phyloP scores from a whole-genome alignment of 2,329 filamentous ascomycete genomes.

The Cladophialophora yegresii region DNA sequence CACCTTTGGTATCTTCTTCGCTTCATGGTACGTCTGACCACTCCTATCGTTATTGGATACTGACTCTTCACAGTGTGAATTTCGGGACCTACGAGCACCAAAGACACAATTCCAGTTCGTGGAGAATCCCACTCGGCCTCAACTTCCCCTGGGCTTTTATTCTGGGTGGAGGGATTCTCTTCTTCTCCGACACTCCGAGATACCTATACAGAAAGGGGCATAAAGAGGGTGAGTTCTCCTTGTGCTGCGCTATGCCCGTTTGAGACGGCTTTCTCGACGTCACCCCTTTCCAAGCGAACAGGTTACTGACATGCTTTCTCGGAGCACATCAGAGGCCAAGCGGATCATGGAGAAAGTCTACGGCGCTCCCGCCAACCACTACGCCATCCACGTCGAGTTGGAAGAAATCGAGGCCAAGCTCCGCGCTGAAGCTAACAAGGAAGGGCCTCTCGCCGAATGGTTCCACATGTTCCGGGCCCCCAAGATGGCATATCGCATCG shows the following conservation, averaged over 20 bases:
- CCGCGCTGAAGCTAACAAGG: constrained; percentile 53
- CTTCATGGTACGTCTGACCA: constrained; percentile 48
- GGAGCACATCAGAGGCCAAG: constrained; percentile 43
- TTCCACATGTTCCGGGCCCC: constrained; percentile 52
- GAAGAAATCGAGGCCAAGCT: constrained; percentile 61
- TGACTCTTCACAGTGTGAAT: constrained; percentile 37
- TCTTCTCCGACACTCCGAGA: constrained; percentile 60
- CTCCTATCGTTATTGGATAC: not conserved
- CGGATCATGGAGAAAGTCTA: constrained; percentile 57
- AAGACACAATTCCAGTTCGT: constrained; percentile 40
- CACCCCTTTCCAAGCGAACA: not conserved
- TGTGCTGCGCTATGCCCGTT: not conserved
- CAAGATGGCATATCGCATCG: constrained; percentile 51
- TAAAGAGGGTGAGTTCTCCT: constrained; percentile 41
- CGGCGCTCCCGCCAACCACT: constrained; percentile 58
- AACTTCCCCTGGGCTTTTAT: constrained; percentile 59
- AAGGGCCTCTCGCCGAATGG: constrained; percentile 46
- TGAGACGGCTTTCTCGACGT: not conserved
- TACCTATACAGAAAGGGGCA: constrained; percentile 60
- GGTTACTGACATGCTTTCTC: not conserved
- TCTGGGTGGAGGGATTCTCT: constrained; percentile 56
- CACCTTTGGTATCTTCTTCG: constrained; percentile 62
- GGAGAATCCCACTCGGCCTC: constrained; percentile 57
- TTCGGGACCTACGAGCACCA: constrained; percentile 44
- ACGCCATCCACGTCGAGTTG: constrained; percentile 57